A percentile compares a stretch with the other conserved stretches of the same genome.
These are phyloP conservation scores for Dalbergia cochinchinensis DNA, from an alignment of 306 rosid genomes.

Conservation along the genomic window DNA sequence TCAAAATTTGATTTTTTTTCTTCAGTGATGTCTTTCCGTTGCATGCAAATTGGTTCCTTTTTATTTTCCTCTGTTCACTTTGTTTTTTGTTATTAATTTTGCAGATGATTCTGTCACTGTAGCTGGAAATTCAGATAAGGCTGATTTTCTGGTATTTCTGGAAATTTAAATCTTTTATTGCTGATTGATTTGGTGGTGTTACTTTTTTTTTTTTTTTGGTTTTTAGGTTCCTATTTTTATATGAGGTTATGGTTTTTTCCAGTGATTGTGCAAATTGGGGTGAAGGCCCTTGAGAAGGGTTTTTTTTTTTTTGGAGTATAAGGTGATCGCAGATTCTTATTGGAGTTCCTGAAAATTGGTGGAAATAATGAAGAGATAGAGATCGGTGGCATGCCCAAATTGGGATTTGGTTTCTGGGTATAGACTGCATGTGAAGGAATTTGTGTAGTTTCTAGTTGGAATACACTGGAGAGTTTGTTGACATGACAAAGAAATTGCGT, in stretches of 20 bases:
- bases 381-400: slow-evolving; percentile 52
- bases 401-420: slow-evolving; percentile 49
- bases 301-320: slow-evolving; percentile 19
- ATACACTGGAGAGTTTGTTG: slow-evolving; percentile 46
- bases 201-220: neutral
- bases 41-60: slow-evolving; percentile 20
- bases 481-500: slow-evolving; percentile 49
- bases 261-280: slow-evolving; percentile 43
- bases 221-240: slow-evolving; percentile 10
- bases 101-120: slow-evolving; percentile 56
- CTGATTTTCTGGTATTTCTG: slow-evolving; percentile 37
- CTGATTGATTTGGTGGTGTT: slow-evolving; percentile 33
- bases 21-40: slow-evolving; percentile 4
- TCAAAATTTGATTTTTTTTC: slow-evolving; percentile 15
- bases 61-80: slow-evolving; percentile 9
- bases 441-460: slow-evolving; percentile 42
- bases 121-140: slow-evolving; percentile 45
- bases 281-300: slow-evolving; percentile 5
- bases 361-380: slow-evolving; percentile 45
- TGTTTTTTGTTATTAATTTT: slow-evolving; percentile 18
- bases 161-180: slow-evolving; percentile 29
- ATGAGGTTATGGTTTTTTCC: slow-evolving; percentile 43
- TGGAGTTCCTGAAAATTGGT: slow-evolving; percentile 36
- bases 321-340: slow-evolving; percentile 17
- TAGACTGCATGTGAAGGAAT: slow-evolving; percentile 34